Percentiles rank a stretch among this genome's conserved stretches.
phyloP scores from a whole-genome alignment of 2,329 filamentous ascomycete species.

The Ramichloridium luteum region DNA sequence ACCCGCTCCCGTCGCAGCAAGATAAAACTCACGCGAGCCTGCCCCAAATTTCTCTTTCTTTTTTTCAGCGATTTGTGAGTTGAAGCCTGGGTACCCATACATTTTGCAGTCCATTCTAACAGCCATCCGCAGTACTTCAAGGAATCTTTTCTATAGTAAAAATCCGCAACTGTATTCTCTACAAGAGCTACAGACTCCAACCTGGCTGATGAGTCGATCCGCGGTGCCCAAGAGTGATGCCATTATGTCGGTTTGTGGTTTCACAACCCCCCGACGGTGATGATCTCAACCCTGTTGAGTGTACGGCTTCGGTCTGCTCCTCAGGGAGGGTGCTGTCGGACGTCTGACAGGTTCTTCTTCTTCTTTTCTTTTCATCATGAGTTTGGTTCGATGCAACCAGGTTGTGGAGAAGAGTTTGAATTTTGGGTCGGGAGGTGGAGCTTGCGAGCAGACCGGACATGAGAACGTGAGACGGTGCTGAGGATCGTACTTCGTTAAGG shows the following conservation, averaged over 20 bases:
- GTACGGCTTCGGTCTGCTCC: conserved; percentile 24
- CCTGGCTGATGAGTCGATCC: conserved; percentile 25
- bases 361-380: conserved; percentile 21
- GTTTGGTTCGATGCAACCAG: conserved; percentile 13
- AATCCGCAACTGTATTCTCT: conserved; percentile 82
- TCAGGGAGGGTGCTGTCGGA: conserved; percentile 23
- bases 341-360: conserved; percentile 22
- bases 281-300: conserved; percentile 24
- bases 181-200: conserved; percentile 57
- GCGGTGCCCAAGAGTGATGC: conserved; percentile 26
- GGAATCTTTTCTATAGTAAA: conserved; percentile 99
- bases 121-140: conserved; percentile 16
- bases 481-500: no score
- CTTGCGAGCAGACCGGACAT: no score
- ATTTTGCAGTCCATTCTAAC: conserved; percentile 4
- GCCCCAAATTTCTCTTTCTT: neutral
- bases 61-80: conserved; percentile 6
- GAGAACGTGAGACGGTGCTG: no score
- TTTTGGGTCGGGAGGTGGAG: no score
- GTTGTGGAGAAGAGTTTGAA: conserved; percentile 14
- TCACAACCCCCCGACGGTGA: no score
- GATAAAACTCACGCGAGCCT: neutral
- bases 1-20: neutral
- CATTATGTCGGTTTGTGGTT: conserved; percentile 14
- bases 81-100: conserved; percentile 4